phyloP scores from a whole-genome alignment of 192 early-diverging fungal species.

The Coemansia sp. region DNA sequence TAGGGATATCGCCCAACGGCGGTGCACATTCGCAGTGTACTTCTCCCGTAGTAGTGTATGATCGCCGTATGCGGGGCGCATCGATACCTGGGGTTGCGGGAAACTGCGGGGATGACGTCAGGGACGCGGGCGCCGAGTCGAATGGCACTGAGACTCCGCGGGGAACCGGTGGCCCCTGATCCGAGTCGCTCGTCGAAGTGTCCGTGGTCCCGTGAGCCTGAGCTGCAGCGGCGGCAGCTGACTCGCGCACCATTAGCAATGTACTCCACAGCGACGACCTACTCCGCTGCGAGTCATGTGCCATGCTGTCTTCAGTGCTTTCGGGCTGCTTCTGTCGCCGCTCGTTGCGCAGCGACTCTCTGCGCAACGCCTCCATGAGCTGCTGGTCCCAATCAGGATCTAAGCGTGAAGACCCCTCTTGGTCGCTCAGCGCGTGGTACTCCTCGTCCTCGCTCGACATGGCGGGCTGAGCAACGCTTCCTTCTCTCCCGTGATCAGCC shows the following conservation, averaged over 20 bases:
- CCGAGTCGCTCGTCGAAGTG: conserved; percentile 9
- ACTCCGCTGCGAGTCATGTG: background rate
- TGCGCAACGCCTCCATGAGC: conserved; percentile 36
- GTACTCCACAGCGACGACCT: conserved; percentile 28
- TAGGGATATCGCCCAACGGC: conserved; percentile 6
- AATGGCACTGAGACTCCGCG: conserved; percentile 16
- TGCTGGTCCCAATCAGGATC: conserved; percentile 41
- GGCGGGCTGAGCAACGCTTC: background rate
- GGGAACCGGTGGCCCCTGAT: background rate
- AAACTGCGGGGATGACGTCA: conserved; percentile 42
- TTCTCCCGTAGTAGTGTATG: background rate
- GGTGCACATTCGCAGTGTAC: too few relatives aligned
- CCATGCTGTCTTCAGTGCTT: background rate
- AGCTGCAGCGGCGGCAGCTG: conserved; percentile 8
- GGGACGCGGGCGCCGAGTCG: conserved; percentile 45
- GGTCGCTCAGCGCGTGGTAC: conserved; percentile 38
- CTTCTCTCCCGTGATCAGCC: background rate
- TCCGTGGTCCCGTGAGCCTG: conserved; percentile 1
- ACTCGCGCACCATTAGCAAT: conserved; percentile 26
- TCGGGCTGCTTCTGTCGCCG: background rate
- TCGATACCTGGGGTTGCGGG: conserved; percentile 14
- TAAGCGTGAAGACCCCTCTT: conserved; percentile 29
- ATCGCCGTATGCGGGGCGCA: background rate
- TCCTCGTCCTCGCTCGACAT: conserved; percentile 4
- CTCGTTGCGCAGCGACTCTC: conserved; percentile 14